These are phyloP conservation scores for Solanum commersonii DNA, from an alignment of 257 asterid genomes.

Conservation along the genomic window DNA sequence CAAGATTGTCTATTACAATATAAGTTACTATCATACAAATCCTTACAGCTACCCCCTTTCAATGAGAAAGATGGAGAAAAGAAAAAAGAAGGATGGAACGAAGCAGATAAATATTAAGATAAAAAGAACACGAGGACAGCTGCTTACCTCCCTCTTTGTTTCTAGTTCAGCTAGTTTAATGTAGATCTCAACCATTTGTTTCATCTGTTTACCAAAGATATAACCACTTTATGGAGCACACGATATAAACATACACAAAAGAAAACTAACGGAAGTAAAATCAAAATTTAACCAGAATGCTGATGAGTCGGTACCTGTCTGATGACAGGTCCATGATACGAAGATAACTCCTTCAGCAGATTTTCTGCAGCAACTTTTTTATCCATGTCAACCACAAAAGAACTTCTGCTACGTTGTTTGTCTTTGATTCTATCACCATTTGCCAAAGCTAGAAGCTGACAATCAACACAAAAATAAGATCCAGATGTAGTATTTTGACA, in stretches of 20 bases:
- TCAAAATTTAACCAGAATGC: background rate
- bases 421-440: conserved; percentile 98
- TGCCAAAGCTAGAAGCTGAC: conserved; percentile 85
- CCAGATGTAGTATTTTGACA: background rate
- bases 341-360: conserved; percentile 65
- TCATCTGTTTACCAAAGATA: conserved; percentile 51
- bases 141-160: conserved; percentile 77
- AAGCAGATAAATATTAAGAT: background rate
- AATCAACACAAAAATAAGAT: conserved; percentile 9
- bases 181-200: conserved; percentile 97
- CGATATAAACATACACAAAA: background rate
- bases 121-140: conserved; percentile 7
- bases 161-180: conserved; percentile 96
- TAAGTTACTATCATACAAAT: background rate
- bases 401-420: conserved; percentile 90
- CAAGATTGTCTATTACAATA: background rate
- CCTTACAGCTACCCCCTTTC: background rate
- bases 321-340: conserved; percentile 68
- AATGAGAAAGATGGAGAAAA: background rate
- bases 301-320: conserved; percentile 47
- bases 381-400: conserved; percentile 91
- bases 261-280: conserved; percentile 3
- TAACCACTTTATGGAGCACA: conserved; percentile 3
- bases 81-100: background rate
- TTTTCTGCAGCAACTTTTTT: conserved; percentile 94